phyloP scores from a whole-genome alignment of 139 green algal genomes.

The Gonium pectorale region DNA sequence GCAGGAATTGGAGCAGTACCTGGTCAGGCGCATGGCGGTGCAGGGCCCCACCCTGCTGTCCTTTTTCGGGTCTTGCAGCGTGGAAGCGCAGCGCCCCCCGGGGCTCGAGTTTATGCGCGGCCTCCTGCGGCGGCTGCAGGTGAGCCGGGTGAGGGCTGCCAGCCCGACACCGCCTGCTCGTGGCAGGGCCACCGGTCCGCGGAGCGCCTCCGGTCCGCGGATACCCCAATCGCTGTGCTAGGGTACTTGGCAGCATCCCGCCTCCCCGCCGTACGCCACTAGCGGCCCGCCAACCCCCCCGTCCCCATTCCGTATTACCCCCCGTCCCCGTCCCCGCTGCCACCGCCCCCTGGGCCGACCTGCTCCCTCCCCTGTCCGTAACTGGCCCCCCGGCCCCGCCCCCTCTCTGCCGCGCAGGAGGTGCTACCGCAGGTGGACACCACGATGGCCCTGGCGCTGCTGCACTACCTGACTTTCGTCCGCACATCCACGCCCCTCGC shows the following conservation, averaged over 20 bases:
- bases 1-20: conserved; percentile 24
- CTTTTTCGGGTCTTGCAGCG: background rate
- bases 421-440: background rate
- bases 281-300: too few species aligned
- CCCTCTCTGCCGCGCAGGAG: background rate
- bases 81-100: background rate
- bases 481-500: too few species aligned
- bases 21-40: background rate
- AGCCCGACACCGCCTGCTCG: too few species aligned
- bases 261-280: too few species aligned
- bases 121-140: background rate
- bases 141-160: background rate
- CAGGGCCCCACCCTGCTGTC: background rate
- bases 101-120: background rate
- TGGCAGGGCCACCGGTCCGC: too few species aligned
- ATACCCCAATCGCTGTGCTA: too few species aligned
- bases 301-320: background rate
- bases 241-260: too few species aligned
- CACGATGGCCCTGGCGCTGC: background rate
- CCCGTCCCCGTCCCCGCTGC: too few species aligned
- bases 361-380: too few species aligned
- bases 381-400: background rate
- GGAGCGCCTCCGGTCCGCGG: too few species aligned
- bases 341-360: too few species aligned
- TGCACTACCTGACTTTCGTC: background rate